Evolutionary conservation across 2,329 filamentous ascomycete species (phyloP), one percentile per base, ranked within the genome.

Genomic region (Fusarium caatingaense): DNA sequence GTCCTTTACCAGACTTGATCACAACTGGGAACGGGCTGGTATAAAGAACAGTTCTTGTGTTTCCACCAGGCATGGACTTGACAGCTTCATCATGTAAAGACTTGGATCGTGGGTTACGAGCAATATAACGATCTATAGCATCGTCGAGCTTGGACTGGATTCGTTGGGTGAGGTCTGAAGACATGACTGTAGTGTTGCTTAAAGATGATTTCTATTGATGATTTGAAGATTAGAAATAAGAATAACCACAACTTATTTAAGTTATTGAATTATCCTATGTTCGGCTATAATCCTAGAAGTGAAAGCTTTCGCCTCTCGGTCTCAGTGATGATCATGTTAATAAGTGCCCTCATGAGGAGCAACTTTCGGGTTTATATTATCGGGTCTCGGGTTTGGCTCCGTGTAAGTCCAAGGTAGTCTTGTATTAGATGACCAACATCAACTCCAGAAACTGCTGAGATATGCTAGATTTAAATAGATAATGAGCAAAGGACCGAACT

Each of bases 1-100:
- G 74, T 8, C 77, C 77, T 27, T 76, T 68, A 13, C 80, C 79
- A 18, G 77, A 81, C 47, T 78, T 78, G 62, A 84, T 81, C 12
- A 72, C 78, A 12, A 84, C 64, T 2, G 83, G 83, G 51, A 84
- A 85, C 4, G 83, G 83, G 6, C 76, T 74, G n/a, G 78, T 78
- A 67, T 83, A 76, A 27, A 85, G 78, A 18, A 83, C 78, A 0
- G 80, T 82, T 59, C 83, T 78, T 8, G 83, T 85, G 71, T 84
- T 85, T 37, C 83, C 83, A 21, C 83, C 83, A 1, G 83, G 83
- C 28, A 85, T 75, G 15, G 70, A 65, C 28, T 75, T 66, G 47
- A 77, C 45, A n/a, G 83, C 81, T 27, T 77, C 66, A 15, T 80
- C 73, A 60, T 85, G 80, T 16, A 81, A 77, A 40, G 65, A 53